phyloP scores from a whole-genome alignment of 352 stramenopile species.

The Pythium phragmiticola region DNA sequence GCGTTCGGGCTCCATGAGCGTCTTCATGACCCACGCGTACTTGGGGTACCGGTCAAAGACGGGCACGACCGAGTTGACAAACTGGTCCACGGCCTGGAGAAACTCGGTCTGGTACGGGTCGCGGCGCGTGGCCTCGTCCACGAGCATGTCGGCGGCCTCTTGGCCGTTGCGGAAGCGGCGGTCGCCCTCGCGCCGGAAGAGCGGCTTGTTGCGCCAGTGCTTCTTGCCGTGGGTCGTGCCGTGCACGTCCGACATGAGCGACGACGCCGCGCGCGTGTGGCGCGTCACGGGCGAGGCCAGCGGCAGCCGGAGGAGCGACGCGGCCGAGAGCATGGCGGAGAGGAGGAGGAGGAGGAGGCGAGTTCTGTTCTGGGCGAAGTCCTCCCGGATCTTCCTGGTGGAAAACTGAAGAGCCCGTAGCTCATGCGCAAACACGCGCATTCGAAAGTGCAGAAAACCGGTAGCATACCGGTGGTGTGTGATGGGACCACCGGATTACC shows the following conservation, averaged over 20 bases:
- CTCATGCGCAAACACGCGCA: constrained; percentile 19
- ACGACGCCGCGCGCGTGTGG: constrained; percentile 27
- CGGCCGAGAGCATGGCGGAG: not conserved
- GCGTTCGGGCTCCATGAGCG: constrained; percentile 95
- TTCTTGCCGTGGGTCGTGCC: constrained; percentile 88
- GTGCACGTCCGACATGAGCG: constrained; percentile 88
- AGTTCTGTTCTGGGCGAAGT: not conserved
- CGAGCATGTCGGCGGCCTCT: constrained; percentile 95
- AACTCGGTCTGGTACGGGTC: constrained; percentile 76
- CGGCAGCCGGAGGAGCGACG: not conserved
- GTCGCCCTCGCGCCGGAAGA: constrained; percentile 95
- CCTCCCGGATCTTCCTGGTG: not conserved
- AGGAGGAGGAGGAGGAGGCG: not conserved
- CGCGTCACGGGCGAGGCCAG: not conserved
- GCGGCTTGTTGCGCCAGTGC: constrained; percentile 95
- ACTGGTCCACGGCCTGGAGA: constrained; percentile 70
- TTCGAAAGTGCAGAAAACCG: constrained; percentile 11
- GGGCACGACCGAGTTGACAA: constrained; percentile 81
- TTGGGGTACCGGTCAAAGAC: constrained; percentile 88
- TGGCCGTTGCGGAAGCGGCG: constrained; percentile 95
- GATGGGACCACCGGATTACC: not conserved
- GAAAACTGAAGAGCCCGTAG: not conserved
- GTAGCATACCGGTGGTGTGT: constrained; percentile 5
- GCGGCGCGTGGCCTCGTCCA: constrained; percentile 69
- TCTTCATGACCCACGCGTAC: constrained; percentile 91